Conservation (phyloP, 495 filamentous ascomycete genomes). For the Xylona heveae region DNA sequence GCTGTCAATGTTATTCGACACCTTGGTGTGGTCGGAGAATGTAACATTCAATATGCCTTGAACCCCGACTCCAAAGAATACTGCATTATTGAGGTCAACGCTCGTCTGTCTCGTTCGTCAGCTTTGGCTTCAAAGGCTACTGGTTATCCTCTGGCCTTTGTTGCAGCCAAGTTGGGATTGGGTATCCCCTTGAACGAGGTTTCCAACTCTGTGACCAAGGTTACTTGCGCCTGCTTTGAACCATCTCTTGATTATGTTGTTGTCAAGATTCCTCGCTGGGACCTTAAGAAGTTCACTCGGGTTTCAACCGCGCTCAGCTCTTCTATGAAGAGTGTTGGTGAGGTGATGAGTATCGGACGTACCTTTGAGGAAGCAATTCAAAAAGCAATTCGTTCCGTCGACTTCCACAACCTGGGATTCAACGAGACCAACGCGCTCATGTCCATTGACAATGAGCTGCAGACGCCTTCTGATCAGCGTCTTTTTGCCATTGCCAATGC, state of each 20-base stretch:
- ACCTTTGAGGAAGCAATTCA: conserved; percentile 98
- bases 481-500: conserved; percentile 96
- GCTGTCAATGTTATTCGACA: conserved; percentile 94
- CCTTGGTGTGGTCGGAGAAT: conserved; percentile 89
- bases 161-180: conserved; percentile 85
- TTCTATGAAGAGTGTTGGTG: conserved; percentile 98
- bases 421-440: conserved; percentile 82
- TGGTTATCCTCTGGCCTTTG: conserved; percentile 90
- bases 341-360: conserved; percentile 94
- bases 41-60: conserved; percentile 93
- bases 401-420: conserved; percentile 90
- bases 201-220: conserved; percentile 86
- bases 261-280: conserved; percentile 97
- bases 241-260: conserved; percentile 98
- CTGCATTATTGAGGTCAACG: conserved; percentile 96
- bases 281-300: conserved; percentile 94
- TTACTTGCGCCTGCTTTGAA: conserved; percentile 94
- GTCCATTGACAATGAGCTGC: conserved; percentile 87
- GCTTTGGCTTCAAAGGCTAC: conserved; percentile 95
- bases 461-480: conserved; percentile 93
- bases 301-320: conserved; percentile 89
- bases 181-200: conserved; percentile 94
- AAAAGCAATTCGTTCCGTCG: conserved; percentile 88
- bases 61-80: conserved; percentile 91
- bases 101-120: conserved; percentile 87